Base-by-base conservation (phyloP, 2,329 filamentous ascomycete genomes). In the Phyllosticta capitalensis region DNA sequence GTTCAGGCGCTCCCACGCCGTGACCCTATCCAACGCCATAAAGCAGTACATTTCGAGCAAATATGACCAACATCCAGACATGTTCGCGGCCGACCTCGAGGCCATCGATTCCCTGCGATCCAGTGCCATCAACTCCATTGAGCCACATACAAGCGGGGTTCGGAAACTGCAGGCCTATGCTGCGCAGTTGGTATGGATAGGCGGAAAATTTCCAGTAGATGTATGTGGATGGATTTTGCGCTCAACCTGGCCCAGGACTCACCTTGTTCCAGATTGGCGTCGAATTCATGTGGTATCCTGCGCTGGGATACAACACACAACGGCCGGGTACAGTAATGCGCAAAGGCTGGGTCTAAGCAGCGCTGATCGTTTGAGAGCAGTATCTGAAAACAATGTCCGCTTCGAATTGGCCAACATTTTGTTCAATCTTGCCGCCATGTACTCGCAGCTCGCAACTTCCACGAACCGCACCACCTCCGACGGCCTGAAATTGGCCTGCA, bases 41-140 rank as follows among this genome's bases (percentile, higher is more conserved):
- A 90, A 89, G 64, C 87, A 94, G 71, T 97, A 99, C 78, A 97
- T 99, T 69, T 95, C 91, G 63, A 87, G 85, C 74, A 96, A 97
- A 81, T 97, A 97, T 86, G 92, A 97, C 74, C 94, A 99, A 72
- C 92, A 96, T 71, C 92, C 94, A 33, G 91, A 96, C 74, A 95
- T 96, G 87, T 99, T 99, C 75, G 84, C 85, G 63, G 83, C 89
- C 64, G 94, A 99, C 76, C 84, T 96, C 61, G 85, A 92, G 69
- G 83, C 88, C 64, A 91, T 99, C 68, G 91, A 97, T 70, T 79
- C 83, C 54, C 78, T 97, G 61, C 86, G 94, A 5, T 83, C 83
- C 63, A 89, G 95, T 71, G 94, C 94, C n/a, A 81, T 96, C 59
- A 90, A 91, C 72, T 88, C 94, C 1, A 84, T 88, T 61, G 94